Evolutionary conservation across 352 stramenopile species (phyloP).

Genomic region (Plasmopara muralis): DNA sequence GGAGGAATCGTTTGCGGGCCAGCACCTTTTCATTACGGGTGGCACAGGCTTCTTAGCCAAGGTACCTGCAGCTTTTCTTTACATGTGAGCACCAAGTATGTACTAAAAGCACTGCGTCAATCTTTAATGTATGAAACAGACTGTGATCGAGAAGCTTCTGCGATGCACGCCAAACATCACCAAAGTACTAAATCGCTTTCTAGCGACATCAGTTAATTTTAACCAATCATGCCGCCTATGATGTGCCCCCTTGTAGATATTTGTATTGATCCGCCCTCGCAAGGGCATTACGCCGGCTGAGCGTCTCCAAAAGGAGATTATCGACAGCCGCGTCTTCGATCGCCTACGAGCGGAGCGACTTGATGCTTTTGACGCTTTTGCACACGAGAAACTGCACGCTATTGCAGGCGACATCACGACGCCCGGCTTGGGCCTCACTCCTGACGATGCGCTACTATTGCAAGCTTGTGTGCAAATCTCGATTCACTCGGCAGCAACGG

Average conservation of each 20-base stretch:
- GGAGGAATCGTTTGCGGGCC: slow-evolving; percentile 50
- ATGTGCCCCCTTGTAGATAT: slow-evolving; percentile 33
- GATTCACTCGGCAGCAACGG: slow-evolving; percentile 81
- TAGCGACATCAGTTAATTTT: slow-evolving; percentile 1
- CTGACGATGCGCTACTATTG: slow-evolving; percentile 36
- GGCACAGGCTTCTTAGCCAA: slow-evolving; percentile 85
- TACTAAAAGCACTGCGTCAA: background rate
- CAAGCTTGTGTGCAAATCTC: slow-evolving; percentile 48
- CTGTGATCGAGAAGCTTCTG: slow-evolving; percentile 75
- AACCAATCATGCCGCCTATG: background rate
- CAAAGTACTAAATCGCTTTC: slow-evolving; percentile 23
- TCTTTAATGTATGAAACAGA: slow-evolving; percentile 18
- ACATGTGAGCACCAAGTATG: slow-evolving; percentile 5
- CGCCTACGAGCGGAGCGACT: slow-evolving; percentile 45
- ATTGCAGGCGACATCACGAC: slow-evolving; percentile 69
- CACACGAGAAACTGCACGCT: slow-evolving; percentile 49
- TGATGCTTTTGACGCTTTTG: slow-evolving; percentile 42
- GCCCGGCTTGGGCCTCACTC: slow-evolving; percentile 48
- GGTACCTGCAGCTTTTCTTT: slow-evolving; percentile 18
- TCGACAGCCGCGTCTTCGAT: slow-evolving; percentile 68
- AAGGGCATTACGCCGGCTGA: slow-evolving; percentile 50
- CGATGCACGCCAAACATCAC: slow-evolving; percentile 51
- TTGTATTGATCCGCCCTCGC: slow-evolving; percentile 69
- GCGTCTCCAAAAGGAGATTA: slow-evolving; percentile 71
- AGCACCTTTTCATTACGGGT: slow-evolving; percentile 79